These are phyloP conservation scores for Bacidia rubella DNA, from an alignment of 495 filamentous ascomycete species.

Conservation along the genomic window DNA sequence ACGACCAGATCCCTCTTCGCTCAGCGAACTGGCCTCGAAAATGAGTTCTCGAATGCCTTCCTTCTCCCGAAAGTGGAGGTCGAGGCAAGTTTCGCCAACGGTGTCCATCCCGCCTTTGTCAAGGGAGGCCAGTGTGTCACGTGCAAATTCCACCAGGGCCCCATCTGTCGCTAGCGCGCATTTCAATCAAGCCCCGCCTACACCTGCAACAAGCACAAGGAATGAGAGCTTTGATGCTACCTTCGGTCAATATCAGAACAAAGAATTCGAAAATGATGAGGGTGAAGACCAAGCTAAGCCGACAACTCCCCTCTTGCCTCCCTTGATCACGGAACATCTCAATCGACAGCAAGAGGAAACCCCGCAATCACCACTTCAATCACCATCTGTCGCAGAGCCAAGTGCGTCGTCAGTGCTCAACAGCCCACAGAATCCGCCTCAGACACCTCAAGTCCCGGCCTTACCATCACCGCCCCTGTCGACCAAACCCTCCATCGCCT, in stretches of 20 bases:
- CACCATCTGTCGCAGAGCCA: slow-evolving; percentile 47
- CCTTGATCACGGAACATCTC: slow-evolving; percentile 49
- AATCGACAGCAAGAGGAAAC: slow-evolving; percentile 26
- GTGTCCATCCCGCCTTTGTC: slow-evolving; percentile 34
- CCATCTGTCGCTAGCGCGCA: slow-evolving; percentile 53
- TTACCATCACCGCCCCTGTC: slow-evolving; percentile 68
- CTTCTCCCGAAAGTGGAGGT: slow-evolving; percentile 41
- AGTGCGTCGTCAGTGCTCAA: slow-evolving; percentile 24
- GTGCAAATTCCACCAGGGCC: slow-evolving; percentile 49
- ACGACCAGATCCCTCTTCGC: slow-evolving; percentile 48
- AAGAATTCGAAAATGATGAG: slow-evolving; percentile 42
- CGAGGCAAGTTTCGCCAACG: slow-evolving; percentile 35
- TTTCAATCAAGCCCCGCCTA: slow-evolving; percentile 46
- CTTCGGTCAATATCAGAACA: slow-evolving; percentile 47
- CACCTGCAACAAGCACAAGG: slow-evolving; percentile 52
- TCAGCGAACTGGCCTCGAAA: slow-evolving; percentile 39
- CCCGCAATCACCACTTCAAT: slow-evolving; percentile 68
- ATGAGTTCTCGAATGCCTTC: slow-evolving; percentile 61
- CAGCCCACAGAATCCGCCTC: slow-evolving; percentile 27
- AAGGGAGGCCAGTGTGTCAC: slow-evolving; percentile 32
- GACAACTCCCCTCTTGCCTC: slow-evolving; percentile 71
- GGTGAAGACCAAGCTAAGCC: slow-evolving; percentile 38
- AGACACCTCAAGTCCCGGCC: slow-evolving; percentile 27
- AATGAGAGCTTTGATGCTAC: slow-evolving; percentile 43
- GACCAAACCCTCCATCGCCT: slow-evolving; percentile 62